Evolutionary conservation across 768 basidiomycete genomes (phyloP).

Genomic region (Mrakia hoshinonis): DNA sequence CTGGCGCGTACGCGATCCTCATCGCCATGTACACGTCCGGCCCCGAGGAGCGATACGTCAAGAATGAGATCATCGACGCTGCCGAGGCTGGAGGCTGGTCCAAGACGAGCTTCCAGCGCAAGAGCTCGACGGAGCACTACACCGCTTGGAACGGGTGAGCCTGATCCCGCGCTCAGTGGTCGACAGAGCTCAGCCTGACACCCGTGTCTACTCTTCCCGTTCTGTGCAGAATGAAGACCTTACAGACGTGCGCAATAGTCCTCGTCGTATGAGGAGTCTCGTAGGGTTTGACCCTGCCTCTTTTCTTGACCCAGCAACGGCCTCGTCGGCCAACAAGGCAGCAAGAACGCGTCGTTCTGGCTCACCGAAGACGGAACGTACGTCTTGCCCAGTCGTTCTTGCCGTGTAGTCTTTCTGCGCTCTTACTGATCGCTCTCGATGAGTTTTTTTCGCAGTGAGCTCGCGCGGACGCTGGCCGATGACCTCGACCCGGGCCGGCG

Average conservation of each 20-base stretch:
- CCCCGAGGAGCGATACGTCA: not conserved
- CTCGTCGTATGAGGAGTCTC: not conserved
- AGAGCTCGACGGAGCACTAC: not conserved
- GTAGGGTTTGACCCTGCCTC: not conserved
- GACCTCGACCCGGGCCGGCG: constrained; percentile 1
- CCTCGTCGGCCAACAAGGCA: constrained; percentile 6
- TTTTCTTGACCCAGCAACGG: constrained; percentile 2
- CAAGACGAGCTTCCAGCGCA: not conserved
- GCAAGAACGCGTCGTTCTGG: constrained; percentile 4
- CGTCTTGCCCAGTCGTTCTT: not conserved
- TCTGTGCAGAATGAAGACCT: constrained; percentile 16
- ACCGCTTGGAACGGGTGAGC: constrained; percentile 27
- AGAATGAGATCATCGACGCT: constrained; percentile 14
- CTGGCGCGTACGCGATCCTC: constrained; percentile 27
- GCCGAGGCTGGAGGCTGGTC: constrained; percentile 15
- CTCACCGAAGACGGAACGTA: constrained; percentile 16
- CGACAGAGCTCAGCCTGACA: not conserved
- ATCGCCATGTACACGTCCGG: constrained; percentile 4
- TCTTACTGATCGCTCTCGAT: not conserved
- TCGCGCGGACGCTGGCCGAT: not conserved
- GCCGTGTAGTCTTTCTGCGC: not conserved
- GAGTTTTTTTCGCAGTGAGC: not conserved
- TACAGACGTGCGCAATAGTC: not conserved
- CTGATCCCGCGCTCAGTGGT: too few relatives aligned
- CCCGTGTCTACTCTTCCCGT: not conserved